Base-by-base conservation (phyloP, 805 yeast species). In the Candida insectalens region DNA sequence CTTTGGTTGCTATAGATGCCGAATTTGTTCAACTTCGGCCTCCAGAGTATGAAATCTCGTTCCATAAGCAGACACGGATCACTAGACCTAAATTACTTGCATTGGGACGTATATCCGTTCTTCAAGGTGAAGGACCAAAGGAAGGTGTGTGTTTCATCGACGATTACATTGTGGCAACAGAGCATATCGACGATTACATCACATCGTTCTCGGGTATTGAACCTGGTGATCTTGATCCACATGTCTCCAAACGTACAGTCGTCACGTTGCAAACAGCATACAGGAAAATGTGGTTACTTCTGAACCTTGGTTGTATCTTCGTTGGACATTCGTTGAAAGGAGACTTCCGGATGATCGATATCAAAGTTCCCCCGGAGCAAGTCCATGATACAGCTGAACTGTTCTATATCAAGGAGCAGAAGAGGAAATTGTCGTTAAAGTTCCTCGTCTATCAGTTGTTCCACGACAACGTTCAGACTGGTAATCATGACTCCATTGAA, bases 401-500 rank as follows among this genome's bases (percentile, higher is more conserved):
- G 27, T 92, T 74, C 57, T 83, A 78, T 55, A 65, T 83, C 43
- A 76, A 81, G 33, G 77, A 80, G 30, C 69, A 75, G 44, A 83
- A 81, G 48, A 63, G 98, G 39, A 80, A 76, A 40, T 63, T 92
- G 23, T 83, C 95, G 3, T 67, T 92, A 45, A 80, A 89, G 50
- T 92, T 85, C 52, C 61, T 92, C 51, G 85, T 94, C 9, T 87
- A 87, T 68, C 74, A 75, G 19, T 64, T 89, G 30, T 63, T 92
- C 34, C 71, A 70, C 22, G 77, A 74, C 40, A 69, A 75, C 32
- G 94, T 94, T 21, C 99, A 92, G 54, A 76, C 75, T 3, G 95
- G 92, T 2, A 89, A 89, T 50, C 99, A 92, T 57, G 97, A 94
- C 53, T 89, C 97, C 1, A 87, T 92, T 29, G 98, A 92, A 50